Evolutionary conservation across 345 rosid genomes (phyloP), one percentile per base, ranked within the genome.

Genomic region (Eucalyptus polybractea): DNA sequence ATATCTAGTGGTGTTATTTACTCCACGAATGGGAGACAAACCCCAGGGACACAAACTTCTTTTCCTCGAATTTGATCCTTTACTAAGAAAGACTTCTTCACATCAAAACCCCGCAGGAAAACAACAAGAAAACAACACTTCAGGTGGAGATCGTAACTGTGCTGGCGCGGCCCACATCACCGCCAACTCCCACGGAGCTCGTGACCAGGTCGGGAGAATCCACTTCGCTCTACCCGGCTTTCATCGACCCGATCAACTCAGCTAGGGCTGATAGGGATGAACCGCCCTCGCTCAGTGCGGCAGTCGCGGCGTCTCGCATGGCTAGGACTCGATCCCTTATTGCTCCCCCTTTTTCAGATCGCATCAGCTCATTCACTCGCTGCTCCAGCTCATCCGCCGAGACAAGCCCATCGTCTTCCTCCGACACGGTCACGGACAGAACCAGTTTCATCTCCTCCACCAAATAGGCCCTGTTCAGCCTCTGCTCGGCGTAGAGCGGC

Each of bases 401-500:
- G 86, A 93, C 93, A 2, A 87, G 65, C 47, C 91, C 90, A 5
- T 87, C 91, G 69, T 89, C 92, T 4, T 50, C 50, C 3, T 14
- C 8, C 72, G 37, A 62, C 33, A 29, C 19, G 72, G 72, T 62
- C 72, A 62, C 72, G 3, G 85, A 22, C 33, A 80, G 37, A 27
- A 88, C 93, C n/a, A 90, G 54, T 88, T 92, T 86, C 87, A 90
- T 16, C 37, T 90, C 95, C 86, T 92, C 91, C 85, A 93, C 92
- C 33, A 91, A 10, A 4, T 90, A 15, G 31, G 33, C 42, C 88
- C 80, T 81, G 19, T 89, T 89, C 76, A 92, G 37, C 88, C 47
- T 91, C 54, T 93, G 93, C 91, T 93, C 94, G 7, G 93, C 93
- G 45, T 92, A 92, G 6, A 93, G 91, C 8, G 94, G 94, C 94